Evolutionary conservation across 129 eudicot species (phyloP), one percentile per base, ranked within the genome.

Genomic region (Helichrysum umbraculigerum): DNA sequence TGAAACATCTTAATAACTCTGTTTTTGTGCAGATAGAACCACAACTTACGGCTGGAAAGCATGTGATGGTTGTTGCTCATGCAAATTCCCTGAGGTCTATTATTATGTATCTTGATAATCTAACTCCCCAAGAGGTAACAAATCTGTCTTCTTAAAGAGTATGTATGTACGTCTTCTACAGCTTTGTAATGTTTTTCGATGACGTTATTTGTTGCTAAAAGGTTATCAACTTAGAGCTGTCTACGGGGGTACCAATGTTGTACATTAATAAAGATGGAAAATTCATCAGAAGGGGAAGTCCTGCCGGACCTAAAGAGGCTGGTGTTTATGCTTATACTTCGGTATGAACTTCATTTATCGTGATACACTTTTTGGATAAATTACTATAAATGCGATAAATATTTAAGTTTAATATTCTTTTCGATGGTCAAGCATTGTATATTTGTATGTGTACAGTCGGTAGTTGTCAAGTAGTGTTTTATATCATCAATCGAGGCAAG

Each of bases 21-120:
- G 68, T 16, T 63, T 42, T 67, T 60, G 71, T 50, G 47, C 89
- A 91, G 97, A 87, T 91, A 81, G 96, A 88, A 81, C 97, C 97
- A 7, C 86, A 78, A 75, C 96, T 91, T 65, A 71, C 81, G 88
- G 78, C 25, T 28, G 88, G 96, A 75, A 87, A 82, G 72, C 92
- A 91, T 83, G 91, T 89, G 71, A 91, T 91, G 97, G 89, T 91
- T 44, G 97, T 88, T 11, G 97, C 96, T 56, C 97, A 91, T 88
- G 97, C 96, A 58, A 91, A 91, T 83, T 91, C 97, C 66, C 75
- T 91, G 79, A 85, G 97, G 86, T 89, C 97, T 52, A 91, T 87
- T 56, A 77, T 91, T 32, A 91, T 91, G 97, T 91, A 91, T 83
- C 96, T 91, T 50, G 97, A 91, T 77, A 85, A 87, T 68, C 76